phyloP scores from a whole-genome alignment of 768 basidiomycete species.

The Phylloporus arenicola region DNA sequence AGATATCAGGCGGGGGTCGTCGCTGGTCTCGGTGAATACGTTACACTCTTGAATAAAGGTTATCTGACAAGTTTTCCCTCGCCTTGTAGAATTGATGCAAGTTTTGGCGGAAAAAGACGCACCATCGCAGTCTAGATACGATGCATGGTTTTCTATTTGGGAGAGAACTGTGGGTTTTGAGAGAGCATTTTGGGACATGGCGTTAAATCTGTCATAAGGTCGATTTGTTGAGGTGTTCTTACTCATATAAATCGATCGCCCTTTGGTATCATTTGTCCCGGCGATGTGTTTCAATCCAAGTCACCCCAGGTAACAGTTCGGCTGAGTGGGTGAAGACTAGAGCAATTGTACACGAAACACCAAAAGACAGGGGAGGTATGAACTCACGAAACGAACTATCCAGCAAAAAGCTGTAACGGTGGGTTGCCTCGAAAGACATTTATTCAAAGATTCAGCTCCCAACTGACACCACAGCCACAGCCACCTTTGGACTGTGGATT shows the following conservation, averaged over 20 bases:
- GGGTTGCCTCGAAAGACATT: not conserved
- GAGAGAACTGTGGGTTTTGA: not conserved
- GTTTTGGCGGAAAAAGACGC: not conserved
- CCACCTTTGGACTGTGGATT: slow-evolving; percentile 90
- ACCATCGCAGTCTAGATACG: not conserved
- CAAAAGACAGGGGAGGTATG: not conserved
- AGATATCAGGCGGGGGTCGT: not conserved
- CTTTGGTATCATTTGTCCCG: not conserved
- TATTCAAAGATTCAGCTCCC: slow-evolving; percentile 62
- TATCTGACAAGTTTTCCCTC: not conserved
- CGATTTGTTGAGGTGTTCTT: not conserved
- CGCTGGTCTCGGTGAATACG: not conserved
- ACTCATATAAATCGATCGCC: not conserved
- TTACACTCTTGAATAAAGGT: not conserved
- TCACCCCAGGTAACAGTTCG: not conserved
- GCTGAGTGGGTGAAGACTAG: not conserved
- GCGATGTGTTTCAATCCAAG: not conserved
- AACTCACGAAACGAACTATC: not conserved
- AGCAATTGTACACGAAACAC: not conserved
- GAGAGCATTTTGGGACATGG: not conserved
- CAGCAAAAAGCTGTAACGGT: not conserved
- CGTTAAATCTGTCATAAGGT: not conserved
- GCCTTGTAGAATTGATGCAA: not conserved
- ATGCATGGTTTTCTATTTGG: not conserved
- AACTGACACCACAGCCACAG: slow-evolving; percentile 93